Conservation (phyloP, 2,329 filamentous ascomycete species). For the Alternaria angustiovoidea region DNA sequence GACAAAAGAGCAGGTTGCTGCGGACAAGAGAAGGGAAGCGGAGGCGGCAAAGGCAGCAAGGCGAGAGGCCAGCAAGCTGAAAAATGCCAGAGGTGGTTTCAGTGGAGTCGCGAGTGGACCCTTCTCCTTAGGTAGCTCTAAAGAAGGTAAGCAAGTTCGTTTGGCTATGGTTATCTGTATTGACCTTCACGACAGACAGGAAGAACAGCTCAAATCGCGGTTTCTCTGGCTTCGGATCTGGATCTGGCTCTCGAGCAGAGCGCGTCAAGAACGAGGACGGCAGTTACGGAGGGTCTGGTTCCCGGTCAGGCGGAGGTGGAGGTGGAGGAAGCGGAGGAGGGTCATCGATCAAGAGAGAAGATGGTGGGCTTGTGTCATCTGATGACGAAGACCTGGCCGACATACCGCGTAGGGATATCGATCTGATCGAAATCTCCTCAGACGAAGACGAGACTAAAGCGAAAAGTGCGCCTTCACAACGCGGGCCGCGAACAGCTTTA, state of each 20-base stretch:
- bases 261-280: conserved; percentile 46
- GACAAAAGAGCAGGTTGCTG: conserved; percentile 45
- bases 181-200: conserved; percentile 31
- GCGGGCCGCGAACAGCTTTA: conserved; percentile 35
- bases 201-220: conserved; percentile 28
- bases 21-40: conserved; percentile 34
- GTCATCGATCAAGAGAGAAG: conserved; percentile 36
- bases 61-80: conserved; percentile 38
- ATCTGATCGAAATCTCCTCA: conserved; percentile 66
- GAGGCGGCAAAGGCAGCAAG: conserved; percentile 31
- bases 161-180: neutral
- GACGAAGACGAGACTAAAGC: conserved; percentile 56
- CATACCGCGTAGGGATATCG: conserved; percentile 62
- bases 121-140: conserved; percentile 48
- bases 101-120: conserved; percentile 53
- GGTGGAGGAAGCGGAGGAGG: conserved; percentile 20
- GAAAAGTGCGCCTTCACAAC: conserved; percentile 28
- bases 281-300: conserved; percentile 23
- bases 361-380: conserved; percentile 56
- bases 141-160: conserved; percentile 32
- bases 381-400: conserved; percentile 59
- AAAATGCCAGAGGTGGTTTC: conserved; percentile 53
- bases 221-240: conserved; percentile 34
- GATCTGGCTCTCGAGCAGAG: conserved; percentile 42
- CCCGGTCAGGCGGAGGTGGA: conserved; percentile 22